A percentile compares a stretch with the other conserved stretches of the same genome.
These are phyloP conservation scores for Rusavskia elegans DNA, from an alignment of 495 filamentous ascomycete species.

Conservation along the genomic window DNA sequence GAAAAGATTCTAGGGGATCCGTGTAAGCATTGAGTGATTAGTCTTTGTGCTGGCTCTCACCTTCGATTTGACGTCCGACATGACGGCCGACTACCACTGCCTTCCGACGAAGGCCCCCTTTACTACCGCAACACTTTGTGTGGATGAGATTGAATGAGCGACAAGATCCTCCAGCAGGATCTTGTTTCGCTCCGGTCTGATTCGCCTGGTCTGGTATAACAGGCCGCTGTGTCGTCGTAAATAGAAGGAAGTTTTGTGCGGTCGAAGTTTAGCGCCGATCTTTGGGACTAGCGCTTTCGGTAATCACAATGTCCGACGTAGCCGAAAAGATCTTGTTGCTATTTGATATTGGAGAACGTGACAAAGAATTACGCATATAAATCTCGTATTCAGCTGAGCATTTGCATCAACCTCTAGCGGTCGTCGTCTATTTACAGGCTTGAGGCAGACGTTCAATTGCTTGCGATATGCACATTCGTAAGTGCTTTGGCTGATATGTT, in stretches of 20 bases:
- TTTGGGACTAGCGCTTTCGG: not conserved
- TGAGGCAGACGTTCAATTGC: too few species aligned
- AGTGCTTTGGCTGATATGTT: too few species aligned
- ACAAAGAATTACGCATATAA: too few species aligned
- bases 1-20: conserved; percentile 51
- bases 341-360: too few species aligned
- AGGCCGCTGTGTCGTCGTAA: not conserved
- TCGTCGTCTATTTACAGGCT: too few species aligned
- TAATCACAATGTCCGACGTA: not conserved
- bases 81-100: conserved; percentile 12
- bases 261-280: not conserved
- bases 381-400: too few species aligned
- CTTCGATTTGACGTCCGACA: conserved; percentile 19
- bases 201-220: not conserved
- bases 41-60: conserved; percentile 3
- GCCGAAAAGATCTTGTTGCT: not conserved
- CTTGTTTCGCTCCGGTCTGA: conserved; percentile 7
- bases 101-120: conserved; percentile 15
- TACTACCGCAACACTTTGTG: conserved; percentile 12
- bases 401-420: too few species aligned
- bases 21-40: not conserved
- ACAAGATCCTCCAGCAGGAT: conserved; percentile 13
- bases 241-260: not conserved
- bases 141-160: conserved; percentile 4
- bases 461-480: too few species aligned